A percentile compares a stretch with the other conserved stretches of the same genome.
phyloP scores from a whole-genome alignment of 1,139 yeast species.

The Yamadazyma oceani region DNA sequence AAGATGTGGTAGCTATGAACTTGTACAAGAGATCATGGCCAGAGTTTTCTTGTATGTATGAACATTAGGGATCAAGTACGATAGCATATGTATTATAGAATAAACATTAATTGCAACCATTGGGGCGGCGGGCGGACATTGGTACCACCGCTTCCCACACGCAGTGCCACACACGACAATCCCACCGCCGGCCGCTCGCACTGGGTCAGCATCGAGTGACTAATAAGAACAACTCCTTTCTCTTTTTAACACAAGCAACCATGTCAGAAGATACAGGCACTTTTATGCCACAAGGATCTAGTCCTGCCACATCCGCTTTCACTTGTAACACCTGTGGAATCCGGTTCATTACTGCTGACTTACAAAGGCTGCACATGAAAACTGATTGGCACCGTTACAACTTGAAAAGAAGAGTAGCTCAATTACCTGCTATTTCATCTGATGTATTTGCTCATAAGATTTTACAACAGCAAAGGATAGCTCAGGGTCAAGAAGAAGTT shows the following conservation, averaged over 20 bases:
- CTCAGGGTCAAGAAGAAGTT: slow-evolving; percentile 40
- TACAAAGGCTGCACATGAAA: slow-evolving; percentile 90
- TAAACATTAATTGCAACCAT: neutral
- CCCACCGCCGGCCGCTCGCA: no score
- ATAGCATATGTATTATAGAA: slow-evolving; percentile 1
- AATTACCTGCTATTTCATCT: slow-evolving; percentile 74
- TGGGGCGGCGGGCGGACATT: no score
- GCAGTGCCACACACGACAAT: no score
- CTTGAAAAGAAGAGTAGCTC: slow-evolving; percentile 87
- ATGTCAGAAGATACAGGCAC: neutral
- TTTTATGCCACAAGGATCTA: slow-evolving; percentile 33
- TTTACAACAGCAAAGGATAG: slow-evolving; percentile 27
- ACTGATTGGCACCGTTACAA: slow-evolving; percentile 96
- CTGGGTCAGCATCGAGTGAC: no score
- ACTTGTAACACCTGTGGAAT: slow-evolving; percentile 91
- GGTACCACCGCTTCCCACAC: no score
- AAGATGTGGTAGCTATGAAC: slow-evolving; percentile 93
- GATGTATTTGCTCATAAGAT: slow-evolving; percentile 82
- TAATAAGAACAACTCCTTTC: no score
- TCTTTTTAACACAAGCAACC: no score
- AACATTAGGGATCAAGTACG: slow-evolving; percentile 1
- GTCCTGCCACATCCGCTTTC: slow-evolving; percentile 39
- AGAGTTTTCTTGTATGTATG: slow-evolving; percentile 27
- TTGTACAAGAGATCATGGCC: slow-evolving; percentile 96
- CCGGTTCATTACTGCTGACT: slow-evolving; percentile 71